These are phyloP conservation scores for Ganoderma sp. DNA, from an alignment of 1,284 basidiomycete species.

Conservation along the genomic window DNA sequence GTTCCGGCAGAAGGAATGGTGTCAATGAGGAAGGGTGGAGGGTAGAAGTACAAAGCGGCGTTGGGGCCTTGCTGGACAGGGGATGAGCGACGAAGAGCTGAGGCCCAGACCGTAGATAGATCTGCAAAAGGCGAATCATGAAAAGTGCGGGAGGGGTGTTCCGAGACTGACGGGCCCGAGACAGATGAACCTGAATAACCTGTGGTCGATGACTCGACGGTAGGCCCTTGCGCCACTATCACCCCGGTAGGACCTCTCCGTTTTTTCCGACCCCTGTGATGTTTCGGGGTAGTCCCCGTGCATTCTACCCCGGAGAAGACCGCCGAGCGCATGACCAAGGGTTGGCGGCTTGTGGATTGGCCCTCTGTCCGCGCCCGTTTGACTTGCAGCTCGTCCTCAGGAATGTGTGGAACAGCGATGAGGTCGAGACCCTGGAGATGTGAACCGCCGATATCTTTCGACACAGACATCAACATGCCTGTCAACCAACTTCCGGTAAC, in stretches of 20 bases:
- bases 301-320: background rate
- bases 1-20: background rate
- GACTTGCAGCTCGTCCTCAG: background rate
- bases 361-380: background rate
- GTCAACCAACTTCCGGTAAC: conserved; percentile 13
- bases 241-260: background rate
- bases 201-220: background rate
- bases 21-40: conserved; percentile 14
- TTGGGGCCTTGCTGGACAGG: background rate
- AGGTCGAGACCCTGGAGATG: conserved; percentile 6
- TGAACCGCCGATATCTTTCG: background rate
- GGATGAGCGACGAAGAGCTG: background rate
- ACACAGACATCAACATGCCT: conserved; percentile 1
- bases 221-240: too few relatives aligned
- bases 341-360: background rate
- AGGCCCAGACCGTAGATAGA: background rate
- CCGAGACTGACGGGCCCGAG: background rate
- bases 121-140: background rate
- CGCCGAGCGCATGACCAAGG: background rate
- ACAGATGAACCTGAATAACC: background rate
- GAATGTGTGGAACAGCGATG: background rate
- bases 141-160: background rate
- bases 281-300: background rate
- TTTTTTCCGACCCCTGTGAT: background rate
- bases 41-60: conserved; percentile 11